These are phyloP conservation scores for Aspergillus transmontanensis DNA, from an alignment of 2,329 filamentous ascomycete genomes.

Conservation along the genomic window DNA sequence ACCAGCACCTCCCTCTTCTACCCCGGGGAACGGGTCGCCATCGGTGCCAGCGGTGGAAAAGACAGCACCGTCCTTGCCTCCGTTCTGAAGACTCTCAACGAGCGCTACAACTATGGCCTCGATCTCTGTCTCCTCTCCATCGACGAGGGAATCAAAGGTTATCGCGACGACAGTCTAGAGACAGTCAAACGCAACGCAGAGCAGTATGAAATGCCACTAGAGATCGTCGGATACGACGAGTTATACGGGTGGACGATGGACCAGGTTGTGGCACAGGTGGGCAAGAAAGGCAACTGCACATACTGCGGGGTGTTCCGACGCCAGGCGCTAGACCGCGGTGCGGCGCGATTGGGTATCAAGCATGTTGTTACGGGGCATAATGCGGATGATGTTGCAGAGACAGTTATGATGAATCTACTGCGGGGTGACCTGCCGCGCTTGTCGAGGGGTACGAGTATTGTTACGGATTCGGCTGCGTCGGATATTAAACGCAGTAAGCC, in stretches of 20 bases:
- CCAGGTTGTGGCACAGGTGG: constrained; percentile 92
- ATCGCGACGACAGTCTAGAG: constrained; percentile 92
- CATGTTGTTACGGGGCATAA: constrained; percentile 98
- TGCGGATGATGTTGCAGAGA: constrained; percentile 95
- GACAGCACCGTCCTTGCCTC: constrained; percentile 95
- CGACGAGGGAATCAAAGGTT: constrained; percentile 96
- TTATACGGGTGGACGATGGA: constrained; percentile 99
- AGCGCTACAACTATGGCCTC: constrained; percentile 82
- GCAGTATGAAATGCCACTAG: constrained; percentile 88
- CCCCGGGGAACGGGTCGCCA: constrained; percentile 83
- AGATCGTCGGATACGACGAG: constrained; percentile 90
- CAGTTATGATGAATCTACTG: constrained; percentile 94
- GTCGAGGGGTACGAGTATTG: constrained; percentile 84
- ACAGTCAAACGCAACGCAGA: constrained; percentile 92
- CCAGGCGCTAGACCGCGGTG: constrained; percentile 90
- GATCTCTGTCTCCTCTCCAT: constrained; percentile 87
- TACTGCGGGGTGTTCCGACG: constrained; percentile 96
- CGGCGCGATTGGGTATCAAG: constrained; percentile 80
- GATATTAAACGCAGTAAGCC: constrained; percentile 96
- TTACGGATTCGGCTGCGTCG: constrained; percentile 75
- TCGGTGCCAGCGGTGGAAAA: constrained; percentile 95
- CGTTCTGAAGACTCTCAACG: constrained; percentile 91
- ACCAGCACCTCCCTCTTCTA: constrained; percentile 77
- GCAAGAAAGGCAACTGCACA: constrained; percentile 98
- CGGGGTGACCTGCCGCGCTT: constrained; percentile 86